Base-by-base conservation (phyloP, 2,329 filamentous ascomycete genomes). In the Fusarium denticulatum region DNA sequence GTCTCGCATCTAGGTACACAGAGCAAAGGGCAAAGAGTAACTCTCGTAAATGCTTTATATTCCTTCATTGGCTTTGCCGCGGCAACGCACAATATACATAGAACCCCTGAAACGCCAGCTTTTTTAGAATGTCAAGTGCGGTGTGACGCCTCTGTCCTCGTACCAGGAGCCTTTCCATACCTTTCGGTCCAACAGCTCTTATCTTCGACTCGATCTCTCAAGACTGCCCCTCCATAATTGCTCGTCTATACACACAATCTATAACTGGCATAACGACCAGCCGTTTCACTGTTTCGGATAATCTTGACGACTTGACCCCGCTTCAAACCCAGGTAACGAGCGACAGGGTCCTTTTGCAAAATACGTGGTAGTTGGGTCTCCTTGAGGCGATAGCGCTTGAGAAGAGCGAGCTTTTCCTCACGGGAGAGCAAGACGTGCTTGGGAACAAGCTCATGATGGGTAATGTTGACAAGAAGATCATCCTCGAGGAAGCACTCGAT, bases 261-360 rank as follows among this genome's bases (percentile, higher is more conserved):
- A 84, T 99, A 99, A 89, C 94, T 97, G 55, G 96, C 96, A 84
- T 99, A 99, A 60, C 96, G 89, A 70, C 96, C 96, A 20, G 96
- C 96, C 63, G 96, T 99, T 87, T 98, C 96, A 80, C 92, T 95
- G 82, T 93, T 95, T 75, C 96, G 89, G 79, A 99, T 98, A 79
- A 99, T 99, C 90, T 99, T 99, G 79, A 99, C 96, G 7, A 99
- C 95, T 84, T 98, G 94, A 7, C 95, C 95, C 80, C 95, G 89
- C 86, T 93, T 93, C 81, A 99, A 86, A 18, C 96, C 96, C 62
- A 98, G 86, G 82, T 98, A 99, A 78, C 93, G 92, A 32, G 96
- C 94, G 59, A 99, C 95, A 7, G 96, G 96, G 82, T 99, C 96
- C 76, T 93, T 94, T 75, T 93, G 90, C 83, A 97, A 90, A 78